phyloP scores from a whole-genome alignment of 371 early-diverging fungal genomes.

The Mortierella sp. region DNA sequence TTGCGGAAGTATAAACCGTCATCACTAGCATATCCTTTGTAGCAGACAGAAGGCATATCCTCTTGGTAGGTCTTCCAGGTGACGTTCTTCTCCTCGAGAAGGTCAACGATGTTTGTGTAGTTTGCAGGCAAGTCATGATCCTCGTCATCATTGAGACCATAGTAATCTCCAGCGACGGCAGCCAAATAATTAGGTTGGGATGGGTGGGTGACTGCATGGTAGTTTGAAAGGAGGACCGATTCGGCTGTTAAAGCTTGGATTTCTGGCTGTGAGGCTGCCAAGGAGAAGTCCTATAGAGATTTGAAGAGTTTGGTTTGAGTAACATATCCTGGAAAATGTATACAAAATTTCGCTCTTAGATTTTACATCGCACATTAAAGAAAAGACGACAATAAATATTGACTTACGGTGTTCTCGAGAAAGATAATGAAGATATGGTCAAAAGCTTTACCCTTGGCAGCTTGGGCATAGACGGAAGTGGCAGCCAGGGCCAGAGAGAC shows the following conservation, averaged over 20 bases:
- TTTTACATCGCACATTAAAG: not conserved
- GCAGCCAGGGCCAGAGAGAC: conserved; percentile 44
- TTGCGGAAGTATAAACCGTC: conserved; percentile 60
- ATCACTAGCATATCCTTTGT: conserved; percentile 27
- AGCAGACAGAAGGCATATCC: conserved; percentile 61
- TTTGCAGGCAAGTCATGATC: conserved; percentile 55
- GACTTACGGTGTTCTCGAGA: conserved; percentile 43
- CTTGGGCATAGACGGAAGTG: conserved; percentile 60
- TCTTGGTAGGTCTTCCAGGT: conserved; percentile 79
- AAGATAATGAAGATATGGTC: conserved; percentile 58
- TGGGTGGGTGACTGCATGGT: conserved; percentile 59
- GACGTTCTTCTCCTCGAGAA: conserved; percentile 69
- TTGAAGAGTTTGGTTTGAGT: not conserved
- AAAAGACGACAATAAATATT: not conserved
- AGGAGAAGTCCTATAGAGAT: conserved; percentile 20
- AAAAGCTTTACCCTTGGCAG: conserved; percentile 56
- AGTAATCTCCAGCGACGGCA: conserved; percentile 59
- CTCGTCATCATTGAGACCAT: conserved; percentile 60
- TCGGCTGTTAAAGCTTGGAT: conserved; percentile 13
- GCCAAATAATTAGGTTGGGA: conserved; percentile 61
- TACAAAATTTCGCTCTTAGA: too few relatives aligned
- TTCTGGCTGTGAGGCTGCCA: conserved; percentile 19
- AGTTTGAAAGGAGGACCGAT: conserved; percentile 40
- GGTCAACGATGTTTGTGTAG: conserved; percentile 65
- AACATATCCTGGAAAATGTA: too few relatives aligned